Conservation (phyloP, 1,139 yeast genomes). For the Kurtzmaniella quercitrusa region DNA sequence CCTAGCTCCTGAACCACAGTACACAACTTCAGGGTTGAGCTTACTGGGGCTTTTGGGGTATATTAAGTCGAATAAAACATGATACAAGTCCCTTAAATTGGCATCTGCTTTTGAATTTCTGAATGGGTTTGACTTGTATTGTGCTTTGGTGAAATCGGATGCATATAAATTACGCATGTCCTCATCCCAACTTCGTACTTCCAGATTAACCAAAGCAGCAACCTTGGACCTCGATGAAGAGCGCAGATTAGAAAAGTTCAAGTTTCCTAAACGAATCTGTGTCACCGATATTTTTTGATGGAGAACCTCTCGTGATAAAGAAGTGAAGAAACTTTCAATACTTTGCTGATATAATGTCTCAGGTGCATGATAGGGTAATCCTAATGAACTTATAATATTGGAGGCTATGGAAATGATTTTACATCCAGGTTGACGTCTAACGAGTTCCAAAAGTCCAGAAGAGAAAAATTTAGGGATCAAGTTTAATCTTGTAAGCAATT, state of each 20-base stretch:
- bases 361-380: slow-evolving; percentile 48
- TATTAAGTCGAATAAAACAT: slow-evolving; percentile 51
- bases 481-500: slow-evolving; percentile 39
- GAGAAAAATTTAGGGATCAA: slow-evolving; percentile 51
- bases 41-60: slow-evolving; percentile 21
- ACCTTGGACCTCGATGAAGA: slow-evolving; percentile 15
- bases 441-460: slow-evolving; percentile 55
- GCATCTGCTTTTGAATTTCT: slow-evolving; percentile 23
- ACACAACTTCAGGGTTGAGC: slow-evolving; percentile 30
- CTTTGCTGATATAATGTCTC: slow-evolving; percentile 41
- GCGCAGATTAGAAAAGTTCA: slow-evolving; percentile 31
- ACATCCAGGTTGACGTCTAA: slow-evolving; percentile 43
- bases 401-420: slow-evolving; percentile 44
- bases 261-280: slow-evolving; percentile 46
- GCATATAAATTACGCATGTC: slow-evolving; percentile 37
- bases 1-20: slow-evolving; percentile 52
- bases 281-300: slow-evolving; percentile 43
- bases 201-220: slow-evolving; percentile 32
- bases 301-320: slow-evolving; percentile 35
- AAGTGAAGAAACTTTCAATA: slow-evolving; percentile 34
- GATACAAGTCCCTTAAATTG: slow-evolving; percentile 47
- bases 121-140: slow-evolving; percentile 31
- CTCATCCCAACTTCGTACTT: slow-evolving; percentile 40
- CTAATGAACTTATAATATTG: slow-evolving; percentile 37
- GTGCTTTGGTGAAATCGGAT: slow-evolving; percentile 30